Evolutionary conservation across 129 eudicot genomes (phyloP).

Genomic region (Artemisia tridentata): DNA sequence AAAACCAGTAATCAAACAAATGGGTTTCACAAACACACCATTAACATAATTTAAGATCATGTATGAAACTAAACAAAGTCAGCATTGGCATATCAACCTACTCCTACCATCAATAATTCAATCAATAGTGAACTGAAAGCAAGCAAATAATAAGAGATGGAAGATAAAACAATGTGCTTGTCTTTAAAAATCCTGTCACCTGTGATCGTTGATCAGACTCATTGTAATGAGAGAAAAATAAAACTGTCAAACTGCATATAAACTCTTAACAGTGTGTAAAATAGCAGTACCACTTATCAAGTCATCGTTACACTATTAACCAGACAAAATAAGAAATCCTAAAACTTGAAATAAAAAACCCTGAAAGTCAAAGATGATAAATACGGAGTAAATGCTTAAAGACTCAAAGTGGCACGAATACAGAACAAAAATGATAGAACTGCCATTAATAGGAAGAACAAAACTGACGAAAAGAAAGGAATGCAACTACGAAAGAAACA

Average conservation of each 20-base stretch:
- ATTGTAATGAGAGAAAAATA: neutral
- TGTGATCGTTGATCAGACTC: neutral
- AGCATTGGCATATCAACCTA: neutral
- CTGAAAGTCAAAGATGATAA: neutral
- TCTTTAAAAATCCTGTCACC: neutral
- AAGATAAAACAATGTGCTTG: neutral
- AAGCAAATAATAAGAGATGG: neutral
- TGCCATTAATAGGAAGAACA: constrained; percentile 24
- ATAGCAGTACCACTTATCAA: neutral
- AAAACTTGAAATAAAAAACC: neutral
- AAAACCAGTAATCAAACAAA: no score
- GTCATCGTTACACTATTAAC: neutral
- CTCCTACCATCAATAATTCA: neutral
- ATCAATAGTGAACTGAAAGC: neutral
- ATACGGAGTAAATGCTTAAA: constrained; percentile 2
- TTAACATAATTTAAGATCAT: neutral
- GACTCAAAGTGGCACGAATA: constrained; percentile 3
- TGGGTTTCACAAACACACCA: constrained; percentile 4
- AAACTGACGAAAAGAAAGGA: constrained; percentile 26
- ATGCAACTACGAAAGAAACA: constrained; percentile 23
- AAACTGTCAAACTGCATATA: neutral
- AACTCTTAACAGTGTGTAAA: neutral
- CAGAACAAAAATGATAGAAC: neutral
- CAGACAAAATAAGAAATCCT: neutral
- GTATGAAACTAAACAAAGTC: neutral